These are phyloP conservation scores for Phytophthora tentaculata DNA, from an alignment of 352 stramenopile species.

Conservation along the genomic window DNA sequence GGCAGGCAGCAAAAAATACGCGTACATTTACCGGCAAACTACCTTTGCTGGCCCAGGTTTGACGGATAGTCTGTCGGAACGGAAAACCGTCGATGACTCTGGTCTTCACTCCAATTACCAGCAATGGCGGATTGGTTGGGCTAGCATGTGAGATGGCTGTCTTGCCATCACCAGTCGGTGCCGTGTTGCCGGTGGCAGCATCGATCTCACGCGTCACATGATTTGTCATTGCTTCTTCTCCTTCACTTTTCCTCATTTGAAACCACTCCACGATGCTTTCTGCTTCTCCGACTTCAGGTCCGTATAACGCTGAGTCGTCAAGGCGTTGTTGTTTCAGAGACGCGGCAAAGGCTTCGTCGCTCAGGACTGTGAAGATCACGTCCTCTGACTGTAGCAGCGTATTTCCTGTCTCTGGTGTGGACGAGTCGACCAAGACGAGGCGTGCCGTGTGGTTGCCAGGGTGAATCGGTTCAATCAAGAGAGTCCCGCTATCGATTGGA, in stretches of 20 bases:
- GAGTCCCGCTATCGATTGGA: slow-evolving; percentile 22
- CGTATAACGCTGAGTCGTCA: slow-evolving; percentile 21
- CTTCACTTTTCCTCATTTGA: not conserved
- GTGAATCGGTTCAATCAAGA: slow-evolving; percentile 19
- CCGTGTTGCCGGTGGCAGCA: slow-evolving; percentile 30
- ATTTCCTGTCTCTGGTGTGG: slow-evolving; percentile 18
- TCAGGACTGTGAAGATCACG: slow-evolving; percentile 28
- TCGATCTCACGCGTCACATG: slow-evolving; percentile 21
- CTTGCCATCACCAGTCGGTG: no score
- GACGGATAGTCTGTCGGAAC: slow-evolving; percentile 48
- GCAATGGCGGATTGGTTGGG: slow-evolving; percentile 15
- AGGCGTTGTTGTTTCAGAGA: slow-evolving; percentile 15
- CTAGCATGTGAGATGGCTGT: not conserved
- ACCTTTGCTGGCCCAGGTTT: slow-evolving; percentile 41
- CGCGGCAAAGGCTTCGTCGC: slow-evolving; percentile 15
- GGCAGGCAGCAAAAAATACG: slow-evolving; percentile 43
- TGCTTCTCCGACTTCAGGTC: not conserved
- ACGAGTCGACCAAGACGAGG: slow-evolving; percentile 22
- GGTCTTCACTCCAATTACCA: slow-evolving; percentile 55
- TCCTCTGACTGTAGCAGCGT: slow-evolving; percentile 15
- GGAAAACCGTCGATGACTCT: slow-evolving; percentile 40
- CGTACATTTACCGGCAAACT: slow-evolving; percentile 14
- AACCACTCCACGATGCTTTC: slow-evolving; percentile 30
- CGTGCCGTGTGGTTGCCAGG: slow-evolving; percentile 33
- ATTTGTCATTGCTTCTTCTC: not conserved